Evolutionary conservation across 2,329 filamentous ascomycete species (phyloP), one percentile per base, ranked within the genome.

Genomic region (Ploettnerulaceae sp.): DNA sequence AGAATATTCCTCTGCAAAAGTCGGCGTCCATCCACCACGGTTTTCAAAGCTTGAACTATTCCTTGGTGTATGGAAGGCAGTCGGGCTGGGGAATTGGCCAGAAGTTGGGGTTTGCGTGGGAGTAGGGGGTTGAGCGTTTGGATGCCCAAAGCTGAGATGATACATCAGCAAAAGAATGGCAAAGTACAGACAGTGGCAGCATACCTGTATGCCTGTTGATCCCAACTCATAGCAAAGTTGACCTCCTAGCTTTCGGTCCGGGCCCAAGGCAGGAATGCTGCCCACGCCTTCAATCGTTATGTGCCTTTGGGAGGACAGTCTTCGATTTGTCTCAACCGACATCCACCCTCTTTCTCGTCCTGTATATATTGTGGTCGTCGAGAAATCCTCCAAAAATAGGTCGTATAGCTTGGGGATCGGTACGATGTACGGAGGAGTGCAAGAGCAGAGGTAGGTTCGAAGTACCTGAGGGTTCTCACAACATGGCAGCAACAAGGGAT

Each of bases 1-100:
- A 52, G 78, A 80, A 59, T 79, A 82, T 54, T 82, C 78, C 61
- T 82, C 77, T 54, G 78, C 77, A 67, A 81, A 82, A 48, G 71
- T 72, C 62, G 79, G 78, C 34, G 78, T 82, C 73, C 75, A 78
- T 55, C 71, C 71, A 55, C 69, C 68, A 42, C 71, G 63, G 51
- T 76, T 71, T 64, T 74, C 61, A 55, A 74, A 71, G 47, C 66
- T 69, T 49, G 67, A 67, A 53, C 69, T 69, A 46, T 67, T 65
- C 62, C 71, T 75, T 34, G 77, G 77, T 8, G 77, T 82, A 56
- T 79, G 71, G 64, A 80, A 77, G 15, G 41, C 22, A 49, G 73
- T 64, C 43, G 76, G 71, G 60, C 71, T 80, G 50, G 75, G 70
- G 53, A 78, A 76, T 45, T 69, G 62, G 57, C 71, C 64, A 45